Evolutionary conservation across 768 basidiomycete genomes (phyloP), one percentile per base, ranked within the genome.

Genomic region (Tulasnella sp.): DNA sequence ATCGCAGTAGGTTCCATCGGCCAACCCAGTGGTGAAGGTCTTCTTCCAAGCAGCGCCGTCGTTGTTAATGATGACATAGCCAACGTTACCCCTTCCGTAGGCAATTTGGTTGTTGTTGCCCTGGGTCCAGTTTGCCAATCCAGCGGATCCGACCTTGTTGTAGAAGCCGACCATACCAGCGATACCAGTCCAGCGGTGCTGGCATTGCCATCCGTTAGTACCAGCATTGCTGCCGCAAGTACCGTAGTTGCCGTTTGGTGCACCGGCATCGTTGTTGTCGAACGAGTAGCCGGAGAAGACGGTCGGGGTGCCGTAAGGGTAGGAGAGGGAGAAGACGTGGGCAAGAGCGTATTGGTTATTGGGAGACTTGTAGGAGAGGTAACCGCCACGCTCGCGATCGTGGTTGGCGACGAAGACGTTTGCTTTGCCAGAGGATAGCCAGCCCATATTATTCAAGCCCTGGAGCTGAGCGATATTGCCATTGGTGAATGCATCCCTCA

Each of bases 51-150:
- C 79, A 4, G 84, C 83, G 77, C 89, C 88, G 5, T 82, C 86
- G 77, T 91, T 91, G 80, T 91, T 91, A 79, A 91, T 91, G 0
- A 86, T 90, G 4, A 91, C 87, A 76, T 89, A 90, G 1, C 90
- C 90, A 58, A 82, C 80, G 0, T 87, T 81, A 86, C 91, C 90
- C 79, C 91, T 83, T 8, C 89, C 88, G 78, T 91, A 92, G 0
- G 90, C 91, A 77, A 91, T 89, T 80, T 87, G 90, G 77, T 89
- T 83, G 3, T 86, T 83, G 70, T 85, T 85, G 0, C 89, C 88
- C 2, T 89, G 86, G 7, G 87, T 85, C 89, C 89, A 91, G 79
- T 89, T 85, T 0, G 82, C 36, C 38, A 73, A 19, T 8, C 5
- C 72, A 36, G 72, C 34, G 4, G 31, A 22, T 22, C 45, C 86